Evolutionary conservation across 768 basidiomycete species (phyloP).

Genomic region (Lactifluus subvellereus): DNA sequence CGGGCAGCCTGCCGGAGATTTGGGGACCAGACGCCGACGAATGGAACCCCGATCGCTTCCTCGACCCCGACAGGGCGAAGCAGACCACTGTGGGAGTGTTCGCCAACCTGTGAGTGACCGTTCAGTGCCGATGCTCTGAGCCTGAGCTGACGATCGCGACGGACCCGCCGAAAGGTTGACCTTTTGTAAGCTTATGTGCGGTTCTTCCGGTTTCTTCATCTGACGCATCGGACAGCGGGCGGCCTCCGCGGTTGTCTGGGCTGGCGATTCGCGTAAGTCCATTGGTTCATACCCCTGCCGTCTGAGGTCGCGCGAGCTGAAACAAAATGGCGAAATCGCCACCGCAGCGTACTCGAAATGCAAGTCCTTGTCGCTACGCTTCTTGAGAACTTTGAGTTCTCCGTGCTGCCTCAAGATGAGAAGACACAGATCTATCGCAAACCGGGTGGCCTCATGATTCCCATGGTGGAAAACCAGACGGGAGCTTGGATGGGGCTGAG

Average conservation of each 20-base stretch:
- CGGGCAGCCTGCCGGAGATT: slow-evolving; percentile 15
- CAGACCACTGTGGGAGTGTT: slow-evolving; percentile 17
- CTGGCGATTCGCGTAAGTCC: slow-evolving; percentile 21
- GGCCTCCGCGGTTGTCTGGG: slow-evolving; percentile 21
- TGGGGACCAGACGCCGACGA: slow-evolving; percentile 22
- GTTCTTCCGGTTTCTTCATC: not conserved
- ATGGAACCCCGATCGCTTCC: slow-evolving; percentile 23
- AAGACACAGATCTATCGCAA: slow-evolving; percentile 21
- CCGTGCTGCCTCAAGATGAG: slow-evolving; percentile 15
- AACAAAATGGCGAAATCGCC: not conserved
- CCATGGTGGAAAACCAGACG: slow-evolving; percentile 7
- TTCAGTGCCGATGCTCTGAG: no score
- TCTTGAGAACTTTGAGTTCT: slow-evolving; percentile 22
- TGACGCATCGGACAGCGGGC: slow-evolving; percentile 12
- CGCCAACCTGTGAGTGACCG: slow-evolving; percentile 20
- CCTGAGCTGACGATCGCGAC: not conserved
- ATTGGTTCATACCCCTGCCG: not conserved
- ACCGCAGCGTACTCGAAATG: slow-evolving; percentile 18
- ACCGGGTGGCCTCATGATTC: slow-evolving; percentile 12
- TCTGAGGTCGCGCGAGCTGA: not conserved
- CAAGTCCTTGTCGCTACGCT: slow-evolving; percentile 9
- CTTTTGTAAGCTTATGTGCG: slow-evolving; percentile 17
- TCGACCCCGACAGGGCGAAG: slow-evolving; percentile 17
- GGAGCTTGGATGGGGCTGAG: slow-evolving; percentile 21
- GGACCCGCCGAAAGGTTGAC: slow-evolving; percentile 12